Conservation (phyloP, 805 yeast species). For the Metschnikowia koreensis region DNA sequence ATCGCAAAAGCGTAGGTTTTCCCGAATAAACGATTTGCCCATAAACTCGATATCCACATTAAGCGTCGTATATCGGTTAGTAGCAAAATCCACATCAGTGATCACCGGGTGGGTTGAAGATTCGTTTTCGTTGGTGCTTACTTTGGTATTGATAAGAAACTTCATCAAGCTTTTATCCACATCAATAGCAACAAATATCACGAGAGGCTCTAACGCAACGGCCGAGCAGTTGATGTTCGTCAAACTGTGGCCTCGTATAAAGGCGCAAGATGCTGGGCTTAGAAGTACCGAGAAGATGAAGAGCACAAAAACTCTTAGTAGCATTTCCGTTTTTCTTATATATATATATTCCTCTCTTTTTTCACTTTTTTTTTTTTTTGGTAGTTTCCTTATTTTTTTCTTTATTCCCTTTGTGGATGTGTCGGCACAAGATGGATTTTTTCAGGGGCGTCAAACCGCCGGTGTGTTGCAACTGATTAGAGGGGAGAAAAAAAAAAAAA, state of each 20-base stretch:
- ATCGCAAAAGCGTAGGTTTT: conserved; percentile 45
- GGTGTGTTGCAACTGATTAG: too few relatives aligned
- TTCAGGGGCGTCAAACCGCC: too few relatives aligned
- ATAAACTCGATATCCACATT: conserved; percentile 44
- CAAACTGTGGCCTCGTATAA: conserved; percentile 24
- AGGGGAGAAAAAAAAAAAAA: too few relatives aligned
- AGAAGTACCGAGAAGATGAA: conserved; percentile 12
- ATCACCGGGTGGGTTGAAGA: conserved; percentile 22
- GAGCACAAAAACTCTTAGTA: conserved; percentile 1
- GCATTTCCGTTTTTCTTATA: too few relatives aligned
- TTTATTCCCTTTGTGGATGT: too few relatives aligned
- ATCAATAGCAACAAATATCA: conserved; percentile 38
- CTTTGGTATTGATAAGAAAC: conserved; percentile 36
- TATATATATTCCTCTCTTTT: too few relatives aligned
- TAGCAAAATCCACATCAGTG: conserved; percentile 42
- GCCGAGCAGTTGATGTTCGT: conserved; percentile 5
- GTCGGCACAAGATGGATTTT: too few relatives aligned
- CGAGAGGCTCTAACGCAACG: conserved; percentile 20
- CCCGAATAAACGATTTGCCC: conserved; percentile 41
- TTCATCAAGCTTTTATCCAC: conserved; percentile 26
- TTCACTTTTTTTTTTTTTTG: too few relatives aligned
- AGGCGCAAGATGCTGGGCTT: conserved; percentile 18
- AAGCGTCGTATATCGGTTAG: conserved; percentile 49
- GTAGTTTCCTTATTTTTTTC: too few relatives aligned
- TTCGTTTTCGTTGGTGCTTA: conserved; percentile 11